These are phyloP conservation scores for Hordeum marinum DNA, from an alignment of 176 grass and related monocot species.

Conservation along the genomic window DNA sequence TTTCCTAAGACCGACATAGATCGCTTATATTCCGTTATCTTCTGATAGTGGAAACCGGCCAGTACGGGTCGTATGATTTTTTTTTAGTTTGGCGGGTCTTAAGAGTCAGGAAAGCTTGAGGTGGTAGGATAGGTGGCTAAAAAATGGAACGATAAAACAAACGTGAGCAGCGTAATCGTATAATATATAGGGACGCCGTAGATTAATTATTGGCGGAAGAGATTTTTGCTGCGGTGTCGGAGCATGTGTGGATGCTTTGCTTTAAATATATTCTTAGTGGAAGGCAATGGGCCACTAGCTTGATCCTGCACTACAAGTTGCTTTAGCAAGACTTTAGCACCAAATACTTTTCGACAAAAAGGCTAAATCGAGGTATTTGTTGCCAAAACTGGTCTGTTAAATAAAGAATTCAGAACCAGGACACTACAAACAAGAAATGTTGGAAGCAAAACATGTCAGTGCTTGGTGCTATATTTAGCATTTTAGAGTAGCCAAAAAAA, in stretches of 20 bases:
- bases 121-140: background rate
- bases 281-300: background rate
- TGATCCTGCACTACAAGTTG: background rate
- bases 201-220: background rate
- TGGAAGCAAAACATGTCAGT: background rate
- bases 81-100: background rate
- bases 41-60: no score
- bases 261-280: slow-evolving; percentile 19
- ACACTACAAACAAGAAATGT: background rate
- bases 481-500: background rate
- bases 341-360: background rate
- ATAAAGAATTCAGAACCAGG: background rate
- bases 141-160: background rate
- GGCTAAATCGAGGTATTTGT: background rate
- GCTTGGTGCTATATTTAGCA: background rate
- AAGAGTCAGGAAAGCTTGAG: background rate
- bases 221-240: background rate
- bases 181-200: background rate
- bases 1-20: no score
- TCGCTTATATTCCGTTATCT: no score
- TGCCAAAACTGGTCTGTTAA: background rate
- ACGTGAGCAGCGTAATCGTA: background rate
- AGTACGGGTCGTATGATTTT: no score
- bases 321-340: background rate
- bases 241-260: background rate